Conservation (phyloP, 441 rosid species). For the Geranium incanum region DNA sequence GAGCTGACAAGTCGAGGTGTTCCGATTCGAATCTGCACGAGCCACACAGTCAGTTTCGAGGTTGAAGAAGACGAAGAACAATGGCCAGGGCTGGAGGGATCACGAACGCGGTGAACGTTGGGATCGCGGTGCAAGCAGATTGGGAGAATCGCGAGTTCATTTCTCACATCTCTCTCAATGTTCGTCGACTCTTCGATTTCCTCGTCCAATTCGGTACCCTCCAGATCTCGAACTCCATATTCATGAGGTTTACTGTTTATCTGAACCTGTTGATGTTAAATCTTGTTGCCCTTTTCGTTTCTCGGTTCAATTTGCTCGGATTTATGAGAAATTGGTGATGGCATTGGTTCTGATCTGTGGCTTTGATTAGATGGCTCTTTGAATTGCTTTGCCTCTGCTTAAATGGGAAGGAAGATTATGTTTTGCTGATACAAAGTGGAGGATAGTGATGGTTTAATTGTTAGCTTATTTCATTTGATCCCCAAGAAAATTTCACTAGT, state of each 20-base stretch:
- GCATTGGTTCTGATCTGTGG: not conserved
- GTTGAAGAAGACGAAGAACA: conserved; percentile 2
- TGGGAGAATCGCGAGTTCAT: conserved; percentile 99
- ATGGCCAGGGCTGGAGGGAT: conserved; percentile 98
- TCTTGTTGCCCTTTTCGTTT: not conserved
- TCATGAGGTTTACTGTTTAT: not conserved
- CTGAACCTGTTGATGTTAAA: not conserved
- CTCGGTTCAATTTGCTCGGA: too few species aligned
- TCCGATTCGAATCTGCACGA: not conserved
- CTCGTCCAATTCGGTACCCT: conserved; percentile 82
- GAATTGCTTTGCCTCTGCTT: too few species aligned
- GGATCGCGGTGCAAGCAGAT: conserved; percentile 98
- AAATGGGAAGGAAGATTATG: too few species aligned
- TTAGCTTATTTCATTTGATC: not conserved
- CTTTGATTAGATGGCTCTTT: not conserved
- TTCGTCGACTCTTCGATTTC: conserved; percentile 98
- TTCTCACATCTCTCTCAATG: conserved; percentile 89
- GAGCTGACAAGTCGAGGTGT: not conserved
- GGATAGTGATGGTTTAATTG: too few species aligned
- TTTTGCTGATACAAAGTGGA: too few species aligned
- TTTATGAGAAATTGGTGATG: not conserved
- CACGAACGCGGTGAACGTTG: conserved; percentile 91
- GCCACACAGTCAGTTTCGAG: not conserved
- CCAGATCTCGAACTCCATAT: not conserved
- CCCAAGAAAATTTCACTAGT: not conserved